Base-by-base conservation (phyloP, 2,329 filamentous ascomycete species). In the Pseudophaeomoniella oleicola region DNA sequence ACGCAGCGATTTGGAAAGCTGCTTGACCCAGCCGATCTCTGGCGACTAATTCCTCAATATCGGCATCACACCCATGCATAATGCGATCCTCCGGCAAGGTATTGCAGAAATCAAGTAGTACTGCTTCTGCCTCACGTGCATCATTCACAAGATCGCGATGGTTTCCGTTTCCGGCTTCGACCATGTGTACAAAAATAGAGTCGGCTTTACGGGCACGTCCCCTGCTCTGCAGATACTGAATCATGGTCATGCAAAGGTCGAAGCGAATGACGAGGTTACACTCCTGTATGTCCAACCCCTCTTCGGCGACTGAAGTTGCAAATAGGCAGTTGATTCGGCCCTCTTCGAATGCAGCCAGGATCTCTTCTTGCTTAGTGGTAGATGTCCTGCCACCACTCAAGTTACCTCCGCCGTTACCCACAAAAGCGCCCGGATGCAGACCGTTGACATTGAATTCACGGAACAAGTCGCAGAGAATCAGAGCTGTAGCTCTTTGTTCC, bases 171-270 rank as follows among this genome's bases (percentile, higher is more conserved):
- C 69, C 71, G 1, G 57, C 51, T 51, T 96, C 87, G 2, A 84
- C 54, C 81, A 98, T 87, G 49, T 82, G 83, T 19, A 87, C 71
- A 54, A 88, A 94, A 43, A 72, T 76, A 0, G 90, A 96, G 37
- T 79, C 70, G 1, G 61, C 56, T 48, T 85, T 81, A 29, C 90
- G 72, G 10, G 90, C 90, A 37, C 90, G 74, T 0, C 90, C 90
- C 43, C 85, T 74, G 11, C 87, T 94, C 55, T 98, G 90, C 14
- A 96, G 78, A 52, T 94, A 96, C 50, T 93, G 83, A 36, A 96
- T 96, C 56, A 94, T 76, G 0, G 88, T 94, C 9, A 71, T 68
- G 57, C 86, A 94, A 2, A 93, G 69, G 51, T 96, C 85, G 49
- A 94, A 98, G 2, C 64, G 64, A 16, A 78, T 58, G 9, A 78